Evolutionary conservation across 208 protist species (phyloP).

Genomic region (Leishmania major): DNA sequence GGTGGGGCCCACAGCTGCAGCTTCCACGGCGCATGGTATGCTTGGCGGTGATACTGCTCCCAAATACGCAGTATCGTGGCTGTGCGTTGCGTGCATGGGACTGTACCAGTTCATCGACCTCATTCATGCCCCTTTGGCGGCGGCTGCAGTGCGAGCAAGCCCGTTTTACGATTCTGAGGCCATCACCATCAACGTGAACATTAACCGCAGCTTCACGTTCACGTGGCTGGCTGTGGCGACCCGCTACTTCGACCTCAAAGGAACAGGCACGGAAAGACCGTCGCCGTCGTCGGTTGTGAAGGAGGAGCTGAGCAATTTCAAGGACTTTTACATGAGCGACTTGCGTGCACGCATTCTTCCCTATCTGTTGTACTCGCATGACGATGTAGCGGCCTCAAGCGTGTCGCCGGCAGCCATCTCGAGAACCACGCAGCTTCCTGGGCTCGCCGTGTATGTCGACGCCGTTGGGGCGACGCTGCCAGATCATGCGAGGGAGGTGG

Average conservation of each 20-base stretch:
- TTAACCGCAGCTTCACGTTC: conserved; percentile 85
- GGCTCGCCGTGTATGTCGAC: conserved; percentile 26
- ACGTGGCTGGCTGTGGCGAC: conserved; percentile 76
- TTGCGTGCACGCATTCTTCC: conserved; percentile 70
- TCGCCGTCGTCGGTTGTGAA: conserved; percentile 48
- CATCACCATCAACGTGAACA: conserved; percentile 85
- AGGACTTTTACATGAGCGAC: conserved; percentile 90
- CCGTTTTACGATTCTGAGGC: conserved; percentile 63
- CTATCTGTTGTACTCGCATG: conserved; percentile 51
- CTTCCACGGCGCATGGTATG: conserved; percentile 37
- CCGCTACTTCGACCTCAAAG: conserved; percentile 61
- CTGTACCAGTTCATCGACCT: conserved; percentile 89
- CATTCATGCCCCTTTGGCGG: conserved; percentile 66
- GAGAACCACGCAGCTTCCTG: conserved; percentile 21
- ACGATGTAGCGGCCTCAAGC: conserved; percentile 27
- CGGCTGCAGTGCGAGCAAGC: conserved; percentile 67
- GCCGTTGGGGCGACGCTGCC: conserved; percentile 3
- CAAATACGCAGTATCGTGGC: conserved; percentile 37
- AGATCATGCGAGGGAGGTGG: too few species aligned
- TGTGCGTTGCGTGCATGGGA: conserved; percentile 83
- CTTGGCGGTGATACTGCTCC: conserved; percentile 30
- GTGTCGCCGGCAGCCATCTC: conserved; percentile 16
- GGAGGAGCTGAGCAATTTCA: conserved; percentile 87
- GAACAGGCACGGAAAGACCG: conserved; percentile 39
- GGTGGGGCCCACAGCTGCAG: neutral